phyloP scores from a whole-genome alignment of 768 basidiomycete species.

The Podaxis carcinomalis region DNA sequence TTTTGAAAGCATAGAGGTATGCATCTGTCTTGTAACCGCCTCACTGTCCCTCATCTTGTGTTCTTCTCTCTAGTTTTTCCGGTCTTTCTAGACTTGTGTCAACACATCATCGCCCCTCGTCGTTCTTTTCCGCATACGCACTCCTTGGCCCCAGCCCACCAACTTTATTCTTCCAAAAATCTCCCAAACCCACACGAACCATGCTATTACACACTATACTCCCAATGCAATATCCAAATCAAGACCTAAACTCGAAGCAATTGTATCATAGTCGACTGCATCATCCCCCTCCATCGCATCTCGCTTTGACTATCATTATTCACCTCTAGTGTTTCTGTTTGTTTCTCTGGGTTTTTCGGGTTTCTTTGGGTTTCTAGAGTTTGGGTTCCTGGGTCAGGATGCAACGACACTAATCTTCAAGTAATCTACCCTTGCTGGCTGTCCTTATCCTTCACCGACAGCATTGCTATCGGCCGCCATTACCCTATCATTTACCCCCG shows the following conservation, averaged over 20 bases:
- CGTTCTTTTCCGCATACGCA: slow-evolving; percentile 3
- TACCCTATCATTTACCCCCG: background rate
- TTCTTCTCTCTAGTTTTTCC: slow-evolving; percentile 1
- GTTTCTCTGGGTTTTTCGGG: slow-evolving; percentile 8
- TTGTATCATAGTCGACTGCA: slow-evolving; percentile 13
- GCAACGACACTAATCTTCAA: slow-evolving; percentile 2
- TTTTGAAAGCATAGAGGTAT: slow-evolving; percentile 26
- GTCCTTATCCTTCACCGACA: background rate
- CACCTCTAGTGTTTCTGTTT: slow-evolving; percentile 10
- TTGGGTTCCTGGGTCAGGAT: slow-evolving; percentile 6
- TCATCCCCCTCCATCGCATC: background rate
- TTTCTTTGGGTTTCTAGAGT: slow-evolving; percentile 7
- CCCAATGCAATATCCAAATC: slow-evolving; percentile 1
- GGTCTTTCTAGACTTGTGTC: slow-evolving; percentile 5
- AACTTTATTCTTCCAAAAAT: slow-evolving; percentile 1
- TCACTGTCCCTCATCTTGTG: background rate
- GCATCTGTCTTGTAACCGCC: background rate
- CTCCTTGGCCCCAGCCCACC: slow-evolving; percentile 4
- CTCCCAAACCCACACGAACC: slow-evolving; percentile 4
- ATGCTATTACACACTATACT: slow-evolving; percentile 2
- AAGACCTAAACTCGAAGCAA: slow-evolving; percentile 8
- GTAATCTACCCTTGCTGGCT: slow-evolving; percentile 3
- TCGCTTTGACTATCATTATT: slow-evolving; percentile 13
- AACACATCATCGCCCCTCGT: slow-evolving; percentile 11
- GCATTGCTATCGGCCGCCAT: slow-evolving; percentile 2